phyloP scores from a whole-genome alignment of 768 basidiomycete species.

The Phlebiopsis flavidoalba region DNA sequence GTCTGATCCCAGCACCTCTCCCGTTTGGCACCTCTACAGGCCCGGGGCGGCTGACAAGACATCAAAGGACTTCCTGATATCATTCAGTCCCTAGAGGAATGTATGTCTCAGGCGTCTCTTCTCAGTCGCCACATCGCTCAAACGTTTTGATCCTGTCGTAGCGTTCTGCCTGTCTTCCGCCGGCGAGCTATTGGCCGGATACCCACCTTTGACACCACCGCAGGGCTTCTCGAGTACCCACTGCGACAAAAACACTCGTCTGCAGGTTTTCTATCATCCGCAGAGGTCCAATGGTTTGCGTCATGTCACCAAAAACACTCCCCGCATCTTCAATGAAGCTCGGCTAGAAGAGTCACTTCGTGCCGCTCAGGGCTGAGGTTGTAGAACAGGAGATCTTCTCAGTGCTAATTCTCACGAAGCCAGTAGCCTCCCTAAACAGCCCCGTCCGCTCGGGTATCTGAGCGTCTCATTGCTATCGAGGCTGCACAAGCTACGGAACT shows the following conservation, averaged over 20 bases:
- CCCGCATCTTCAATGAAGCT: conserved; percentile 25
- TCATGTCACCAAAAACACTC: conserved; percentile 33
- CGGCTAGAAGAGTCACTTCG: conserved; percentile 49
- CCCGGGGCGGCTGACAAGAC: conserved; percentile 77
- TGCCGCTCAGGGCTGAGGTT: conserved; percentile 62
- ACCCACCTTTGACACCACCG: conserved; percentile 39
- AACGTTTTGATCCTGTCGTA: conserved; percentile 30
- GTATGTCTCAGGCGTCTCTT: conserved; percentile 37
- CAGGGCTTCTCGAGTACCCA: conserved; percentile 52
- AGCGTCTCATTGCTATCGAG: conserved; percentile 71
- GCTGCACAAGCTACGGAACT: conserved; percentile 68
- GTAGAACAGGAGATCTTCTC: conserved; percentile 81
- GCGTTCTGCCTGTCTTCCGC: conserved; percentile 60
- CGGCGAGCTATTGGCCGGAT: conserved; percentile 68
- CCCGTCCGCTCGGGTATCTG: conserved; percentile 72
- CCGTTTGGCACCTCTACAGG: conserved; percentile 65
- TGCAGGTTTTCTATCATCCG: conserved; percentile 54
- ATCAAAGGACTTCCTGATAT: conserved; percentile 74
- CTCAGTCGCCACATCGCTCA: not conserved
- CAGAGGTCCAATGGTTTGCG: conserved; percentile 29
- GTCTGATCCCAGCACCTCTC: conserved; percentile 72
- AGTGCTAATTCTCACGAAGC: conserved; percentile 69
- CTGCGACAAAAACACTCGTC: conserved; percentile 56
- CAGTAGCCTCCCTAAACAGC: conserved; percentile 70
- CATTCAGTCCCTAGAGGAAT: conserved; percentile 80